These are phyloP conservation scores for Phaffomyces antillensis DNA, from an alignment of 805 yeast genomes.

Conservation along the genomic window DNA sequence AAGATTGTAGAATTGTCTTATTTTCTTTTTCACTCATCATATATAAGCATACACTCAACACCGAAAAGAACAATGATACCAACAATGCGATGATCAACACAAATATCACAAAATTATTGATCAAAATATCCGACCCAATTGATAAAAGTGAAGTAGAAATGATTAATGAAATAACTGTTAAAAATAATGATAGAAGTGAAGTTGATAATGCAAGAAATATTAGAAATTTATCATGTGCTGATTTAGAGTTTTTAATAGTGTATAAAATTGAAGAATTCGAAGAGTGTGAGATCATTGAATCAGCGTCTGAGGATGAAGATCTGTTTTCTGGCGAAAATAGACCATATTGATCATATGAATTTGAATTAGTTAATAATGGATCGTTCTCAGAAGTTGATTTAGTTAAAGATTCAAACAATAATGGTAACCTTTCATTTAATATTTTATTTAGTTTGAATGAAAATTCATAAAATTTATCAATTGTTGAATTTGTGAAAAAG, in stretches of 20 bases:
- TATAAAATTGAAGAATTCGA: conserved; percentile 3
- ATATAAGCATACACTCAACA: conserved; percentile 38
- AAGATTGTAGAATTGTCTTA: conserved; percentile 31
- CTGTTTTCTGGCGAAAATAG: neutral
- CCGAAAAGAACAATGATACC: conserved; percentile 34
- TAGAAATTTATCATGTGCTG: conserved; percentile 36
- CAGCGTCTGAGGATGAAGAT: conserved; percentile 8
- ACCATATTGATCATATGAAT: neutral
- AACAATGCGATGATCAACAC: conserved; percentile 35
- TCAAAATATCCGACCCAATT: conserved; percentile 15
- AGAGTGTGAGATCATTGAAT: conserved; percentile 4
- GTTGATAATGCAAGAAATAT: conserved; percentile 37
- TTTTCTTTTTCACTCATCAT: conserved; percentile 29
- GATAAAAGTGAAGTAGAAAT: conserved; percentile 28
- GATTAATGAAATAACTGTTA: conserved; percentile 39
- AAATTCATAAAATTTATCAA: conserved; percentile 24
- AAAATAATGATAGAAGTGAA: conserved; percentile 32
- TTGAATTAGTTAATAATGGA: conserved; percentile 1
- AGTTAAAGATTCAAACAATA: conserved; percentile 11
- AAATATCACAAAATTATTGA: conserved; percentile 21
- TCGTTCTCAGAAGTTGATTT: neutral
- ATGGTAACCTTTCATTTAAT: conserved; percentile 13
- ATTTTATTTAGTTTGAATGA: conserved; percentile 9
- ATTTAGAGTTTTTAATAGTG: conserved; percentile 1
- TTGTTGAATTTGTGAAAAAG: conserved; percentile 15